Base-by-base conservation (phyloP, 2,329 filamentous ascomycete genomes). In the Neonectria faginata region DNA sequence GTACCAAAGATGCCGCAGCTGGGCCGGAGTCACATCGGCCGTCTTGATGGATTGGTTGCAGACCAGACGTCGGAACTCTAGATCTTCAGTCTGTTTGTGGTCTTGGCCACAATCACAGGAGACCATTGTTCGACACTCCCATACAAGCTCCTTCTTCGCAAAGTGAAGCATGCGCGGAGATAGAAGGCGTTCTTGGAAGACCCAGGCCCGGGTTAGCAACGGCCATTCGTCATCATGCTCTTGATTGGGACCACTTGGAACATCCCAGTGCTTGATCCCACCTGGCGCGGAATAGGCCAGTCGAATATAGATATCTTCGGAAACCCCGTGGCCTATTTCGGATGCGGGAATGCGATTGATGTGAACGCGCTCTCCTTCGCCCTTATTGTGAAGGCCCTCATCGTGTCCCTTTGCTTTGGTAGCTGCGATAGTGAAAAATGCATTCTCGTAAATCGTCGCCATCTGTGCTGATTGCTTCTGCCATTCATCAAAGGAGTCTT, bases 151-250 rank as follows among this genome's bases (percentile, higher is more conserved):
- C 6, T 48, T 42, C 16, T 60, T 66, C 8, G 64, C 64, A 41
- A 64, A 65, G 36, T 67, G 65, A 14, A 69, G 54, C 48, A 69
- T 67, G 2, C 67, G 39, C 2, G 65, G 65, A 1, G 67, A 67
- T n/a, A 69, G 54, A 5, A 69, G 52, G 1, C 62, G 60, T 20
- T 69, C 67, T 45, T 69, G 67, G 14, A 69, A 63, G 1, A 69
- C 67, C 67, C 67, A 69, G 1, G 57, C 67, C 2, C 67, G 53
- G 4, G 60, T 60, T 7, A 68, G 60, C 5, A 68, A 57, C 11
- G 66, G 64, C 63, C 63, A 68, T 18, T 67, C 60, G 4, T 56
- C 39, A 14, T 57, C 48, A 6, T 31, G 12, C 7, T 27, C 20
- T 22, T 56, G 10, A 9, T 31, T 41, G n/a, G 52, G 29, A 14